Evolutionary conservation across 371 early-diverging fungal genomes (phyloP), one percentile per base, ranked within the genome.

Genomic region (Rhizomucor pusillus): DNA sequence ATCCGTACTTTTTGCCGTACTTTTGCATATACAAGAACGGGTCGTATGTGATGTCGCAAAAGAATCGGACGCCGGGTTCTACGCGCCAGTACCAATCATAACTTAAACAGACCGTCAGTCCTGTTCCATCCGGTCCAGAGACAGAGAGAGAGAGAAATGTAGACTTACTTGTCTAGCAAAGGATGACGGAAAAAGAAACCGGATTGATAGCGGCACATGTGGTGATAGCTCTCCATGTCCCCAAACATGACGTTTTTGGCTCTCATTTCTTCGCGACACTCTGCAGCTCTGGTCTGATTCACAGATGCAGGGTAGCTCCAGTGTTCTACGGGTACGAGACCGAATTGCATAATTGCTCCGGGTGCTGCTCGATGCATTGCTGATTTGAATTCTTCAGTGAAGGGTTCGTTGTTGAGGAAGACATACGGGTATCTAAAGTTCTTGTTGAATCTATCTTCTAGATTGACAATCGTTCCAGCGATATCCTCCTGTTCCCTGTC

Each of bases 31-130:
- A 90, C 57, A 81, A 64, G 71, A 95, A 94, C 13, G 91, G 91
- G 64, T 95, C 95, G 52, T 89, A 87, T 24, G 81, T 84, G 44
- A 95, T 89, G 29, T 90, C 84, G 67, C 95, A 95, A 54, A 73
- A 82, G 61, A 87, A 91, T 54, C 71, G 47, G 14, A 92, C 89
- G 23, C 85, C 91, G 5, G 95, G 95, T 66, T 94, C 95, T 7
- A 95, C 77, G 12, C 96, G 71, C 96, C 96, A 95, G 59, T 94
- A 95, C 67, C 84, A 94, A 25, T 92, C 88, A 51, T 90, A 87
- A 77, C 73, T 90, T 41, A n/a, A n/a, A n/a, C n/a, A n/a, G n/a
- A n/a, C n/a, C n/a, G n/a, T n/a, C n/a, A n/a, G n/a, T n/a, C n/a
- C n/a, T n/a, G n/a, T n/a, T n/a, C n/a, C n/a, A n/a, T n/a, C n/a